These are phyloP conservation scores for Micractinium conductrix DNA, from an alignment of 139 green algal species.

Conservation along the genomic window DNA sequence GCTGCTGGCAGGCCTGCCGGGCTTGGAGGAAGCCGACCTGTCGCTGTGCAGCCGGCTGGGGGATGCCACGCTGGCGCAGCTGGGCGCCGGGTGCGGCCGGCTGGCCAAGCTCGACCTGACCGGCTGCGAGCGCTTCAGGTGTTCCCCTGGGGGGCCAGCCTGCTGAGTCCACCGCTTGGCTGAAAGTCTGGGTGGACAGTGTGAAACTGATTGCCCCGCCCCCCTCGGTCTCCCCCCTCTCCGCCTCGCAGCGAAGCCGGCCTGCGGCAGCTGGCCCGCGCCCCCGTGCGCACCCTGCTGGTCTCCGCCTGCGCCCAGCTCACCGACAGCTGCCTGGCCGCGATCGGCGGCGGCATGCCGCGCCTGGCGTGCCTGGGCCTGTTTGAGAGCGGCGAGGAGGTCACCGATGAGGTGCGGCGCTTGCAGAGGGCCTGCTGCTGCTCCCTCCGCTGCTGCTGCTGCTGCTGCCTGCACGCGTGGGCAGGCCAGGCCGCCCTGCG, in stretches of 20 bases:
- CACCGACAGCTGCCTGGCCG: conserved; percentile 33
- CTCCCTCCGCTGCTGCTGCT: no score
- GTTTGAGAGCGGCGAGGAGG: conserved; percentile 45
- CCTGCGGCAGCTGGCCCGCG: neutral
- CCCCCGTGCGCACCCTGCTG: conserved; percentile 29
- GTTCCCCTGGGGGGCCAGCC: neutral
- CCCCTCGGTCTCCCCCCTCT: neutral
- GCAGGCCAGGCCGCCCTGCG: no score
- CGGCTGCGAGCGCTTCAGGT: conserved; percentile 34
- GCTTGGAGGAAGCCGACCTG: neutral
- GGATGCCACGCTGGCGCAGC: conserved; percentile 9
- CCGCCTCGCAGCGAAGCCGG: conserved; percentile 19
- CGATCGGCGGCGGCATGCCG: conserved; percentile 14
- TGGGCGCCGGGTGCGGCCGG: neutral
- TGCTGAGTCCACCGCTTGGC: neutral
- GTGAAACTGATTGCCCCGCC: neutral
- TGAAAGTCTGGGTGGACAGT: neutral
- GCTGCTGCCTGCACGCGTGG: no score
- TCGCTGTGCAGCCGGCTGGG: conserved; percentile 18
- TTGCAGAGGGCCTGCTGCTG: no score
- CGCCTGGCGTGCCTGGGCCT: conserved; percentile 30
- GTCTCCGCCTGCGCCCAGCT: conserved; percentile 45
- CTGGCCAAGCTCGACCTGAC: conserved; percentile 33
- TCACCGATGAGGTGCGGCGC: conserved; percentile 25
- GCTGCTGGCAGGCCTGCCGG: neutral